These are phyloP conservation scores for Serendipita vermifera DNA, from an alignment of 768 basidiomycete species.

Conservation along the genomic window DNA sequence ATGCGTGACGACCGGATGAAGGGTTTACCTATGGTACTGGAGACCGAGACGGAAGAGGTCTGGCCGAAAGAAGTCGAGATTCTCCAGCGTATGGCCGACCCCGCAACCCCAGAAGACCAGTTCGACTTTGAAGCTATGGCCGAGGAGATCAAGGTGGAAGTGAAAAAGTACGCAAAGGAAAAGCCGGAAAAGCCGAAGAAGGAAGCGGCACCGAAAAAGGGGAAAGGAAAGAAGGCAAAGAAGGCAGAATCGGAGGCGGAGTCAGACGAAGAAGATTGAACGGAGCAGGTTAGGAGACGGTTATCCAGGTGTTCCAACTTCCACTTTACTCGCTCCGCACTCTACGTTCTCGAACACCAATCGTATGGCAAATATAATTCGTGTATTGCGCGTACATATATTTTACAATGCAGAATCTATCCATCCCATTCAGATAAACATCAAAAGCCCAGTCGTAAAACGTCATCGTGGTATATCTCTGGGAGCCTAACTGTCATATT, in stretches of 20 bases:
- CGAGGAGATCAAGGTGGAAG: constrained; percentile 17
- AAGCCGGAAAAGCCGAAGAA: constrained; percentile 10
- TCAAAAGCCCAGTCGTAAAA: too few relatives aligned
- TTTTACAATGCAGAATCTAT: too few relatives aligned
- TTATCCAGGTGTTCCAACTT: too few relatives aligned
- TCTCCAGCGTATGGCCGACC: constrained; percentile 33
- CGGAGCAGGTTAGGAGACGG: too few relatives aligned
- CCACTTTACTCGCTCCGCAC: too few relatives aligned
- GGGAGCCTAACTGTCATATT: too few relatives aligned
- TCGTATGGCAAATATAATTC: too few relatives aligned
- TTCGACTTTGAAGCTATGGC: background rate
- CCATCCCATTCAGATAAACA: too few relatives aligned
- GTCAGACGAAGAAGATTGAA: constrained; percentile 17
- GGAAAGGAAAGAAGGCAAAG: constrained; percentile 15
- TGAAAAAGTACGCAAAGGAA: constrained; percentile 8
- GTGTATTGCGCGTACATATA: too few relatives aligned
- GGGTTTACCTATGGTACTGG: constrained; percentile 65
- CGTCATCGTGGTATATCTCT: too few relatives aligned
- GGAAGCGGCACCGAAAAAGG: background rate
- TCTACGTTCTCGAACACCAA: too few relatives aligned
- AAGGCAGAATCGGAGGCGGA: constrained; percentile 17
- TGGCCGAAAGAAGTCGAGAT: constrained; percentile 65
- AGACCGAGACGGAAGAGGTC: constrained; percentile 66
- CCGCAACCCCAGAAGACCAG: constrained; percentile 7
- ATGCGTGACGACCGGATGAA: constrained; percentile 55